Percentiles rank a stretch among this genome's conserved stretches.
These are phyloP conservation scores for Triadica sebifera DNA, from an alignment of 345 rosid genomes.

Conservation along the genomic window DNA sequence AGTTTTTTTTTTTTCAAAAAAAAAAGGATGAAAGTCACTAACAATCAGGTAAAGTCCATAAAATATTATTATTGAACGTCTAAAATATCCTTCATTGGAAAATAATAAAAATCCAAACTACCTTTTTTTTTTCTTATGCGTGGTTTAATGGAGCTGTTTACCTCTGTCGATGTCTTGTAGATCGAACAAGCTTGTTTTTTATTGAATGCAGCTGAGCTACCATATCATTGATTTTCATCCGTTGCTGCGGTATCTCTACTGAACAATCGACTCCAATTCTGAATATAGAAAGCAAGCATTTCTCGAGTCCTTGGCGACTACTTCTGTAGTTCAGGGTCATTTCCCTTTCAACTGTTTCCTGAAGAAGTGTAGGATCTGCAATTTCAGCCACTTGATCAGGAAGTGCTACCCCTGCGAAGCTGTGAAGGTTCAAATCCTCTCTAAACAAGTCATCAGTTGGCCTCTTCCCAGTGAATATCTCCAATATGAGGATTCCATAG, in stretches of 20 bases:
- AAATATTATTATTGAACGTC: no score
- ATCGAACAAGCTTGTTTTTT: neutral
- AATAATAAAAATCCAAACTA: no score
- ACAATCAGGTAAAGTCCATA: no score
- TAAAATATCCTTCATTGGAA: no score
- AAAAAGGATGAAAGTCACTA: no score
- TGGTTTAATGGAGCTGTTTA: neutral
- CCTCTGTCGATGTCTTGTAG: neutral
- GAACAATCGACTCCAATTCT: neutral
- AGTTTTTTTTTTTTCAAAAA: no score
- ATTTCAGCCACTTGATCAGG: neutral
- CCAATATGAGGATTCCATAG: neutral
- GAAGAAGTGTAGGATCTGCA: conserved; percentile 1
- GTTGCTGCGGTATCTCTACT: neutral
- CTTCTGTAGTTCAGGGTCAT: neutral
- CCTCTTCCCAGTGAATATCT: neutral
- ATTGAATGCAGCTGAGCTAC: neutral
- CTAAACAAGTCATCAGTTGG: neutral
- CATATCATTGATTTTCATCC: neutral
- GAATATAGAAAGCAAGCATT: neutral
- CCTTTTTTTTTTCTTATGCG: no score
- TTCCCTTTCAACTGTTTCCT: neutral
- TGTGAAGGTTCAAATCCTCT: neutral
- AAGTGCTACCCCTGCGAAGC: neutral
- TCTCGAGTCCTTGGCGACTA: neutral